These are phyloP conservation scores for Penicillium sp. DNA, from an alignment of 2,329 filamentous ascomycete genomes.

Conservation along the genomic window DNA sequence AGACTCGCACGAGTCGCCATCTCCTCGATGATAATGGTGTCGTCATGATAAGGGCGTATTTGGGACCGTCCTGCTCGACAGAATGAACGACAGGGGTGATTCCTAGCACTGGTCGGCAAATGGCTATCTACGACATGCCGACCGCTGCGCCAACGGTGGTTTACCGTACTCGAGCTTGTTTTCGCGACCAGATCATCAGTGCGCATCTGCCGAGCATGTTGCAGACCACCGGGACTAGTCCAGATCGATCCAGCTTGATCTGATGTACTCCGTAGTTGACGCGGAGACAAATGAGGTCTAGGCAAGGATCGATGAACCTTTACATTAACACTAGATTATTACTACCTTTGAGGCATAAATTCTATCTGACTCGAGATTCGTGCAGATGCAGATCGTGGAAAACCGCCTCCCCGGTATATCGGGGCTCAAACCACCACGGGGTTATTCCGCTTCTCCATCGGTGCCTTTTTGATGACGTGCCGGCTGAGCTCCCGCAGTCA, in stretches of 20 bases:
- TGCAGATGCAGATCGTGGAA: background rate
- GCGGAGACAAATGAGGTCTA: background rate
- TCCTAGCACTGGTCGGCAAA: background rate
- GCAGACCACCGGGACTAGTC: background rate
- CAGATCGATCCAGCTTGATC: background rate
- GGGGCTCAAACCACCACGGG: background rate
- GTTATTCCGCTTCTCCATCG: background rate
- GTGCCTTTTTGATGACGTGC: background rate
- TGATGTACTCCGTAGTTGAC: background rate
- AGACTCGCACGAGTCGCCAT: background rate
- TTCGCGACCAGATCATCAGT: background rate
- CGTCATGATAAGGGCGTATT: background rate
- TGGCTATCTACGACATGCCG: background rate
- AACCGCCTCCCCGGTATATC: background rate
- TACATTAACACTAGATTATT: background rate
- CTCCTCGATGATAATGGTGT: background rate
- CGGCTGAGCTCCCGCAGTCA: background rate
- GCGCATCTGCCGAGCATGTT: background rate
- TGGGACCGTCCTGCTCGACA: background rate
- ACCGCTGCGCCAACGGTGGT: background rate
- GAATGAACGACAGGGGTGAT: background rate
- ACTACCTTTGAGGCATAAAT: background rate
- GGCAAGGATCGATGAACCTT: background rate
- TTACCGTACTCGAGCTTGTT: background rate
- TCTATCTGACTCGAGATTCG: background rate